Base-by-base conservation (phyloP, 2,329 filamentous ascomycete species). In the Fusarium pseudocircinatum region DNA sequence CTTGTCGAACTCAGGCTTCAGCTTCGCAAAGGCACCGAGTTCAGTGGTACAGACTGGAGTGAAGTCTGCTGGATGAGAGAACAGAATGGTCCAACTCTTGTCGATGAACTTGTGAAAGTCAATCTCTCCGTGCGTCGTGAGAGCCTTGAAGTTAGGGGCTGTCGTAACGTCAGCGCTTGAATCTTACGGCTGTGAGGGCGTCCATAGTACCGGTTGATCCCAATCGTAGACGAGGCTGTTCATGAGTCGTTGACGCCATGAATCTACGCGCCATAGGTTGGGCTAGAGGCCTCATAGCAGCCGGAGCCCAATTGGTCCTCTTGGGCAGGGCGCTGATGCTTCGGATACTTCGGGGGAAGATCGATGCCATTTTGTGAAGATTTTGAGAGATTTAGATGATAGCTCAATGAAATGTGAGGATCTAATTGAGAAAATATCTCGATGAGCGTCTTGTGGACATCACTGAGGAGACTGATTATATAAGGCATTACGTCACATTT, bases 61-160 rank as follows among this genome's bases (percentile, higher is more conserved):
- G 11, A 68, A 67, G 42, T 61, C 62, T 7, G 54, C 54, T 0
- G 54, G 65, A 13, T 56, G 47, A 9, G 37, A 68, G 26, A 68
- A 67, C 2, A 68, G 54, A 50, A 50, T 67, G 1, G 47, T 40
- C 54, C 26, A 50, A 37, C 47, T 67, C 6, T 56, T 56, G 4
- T 34, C 37, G 1, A 68, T 67, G 10, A 68, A 56, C 18, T 67
- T 47, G 15, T 61, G 65, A n/a, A 68, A 56, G 36, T 68, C 53
- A 20, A 68, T 60, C 10, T 60, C 54, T 12, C 54, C 47, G 9
- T 44, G 62, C 0, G 65, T 67, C 3, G 62, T 68, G 0, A 49
- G 16, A 13, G 61, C 61, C 8, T 66, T 43, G 16, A 60, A 68
- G 36, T 65, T 67, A 3, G 30, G 47, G 1, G 65, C 30, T 68